phyloP scores from a whole-genome alignment of 805 yeast species.

The Phaffomyces opuntiae region DNA sequence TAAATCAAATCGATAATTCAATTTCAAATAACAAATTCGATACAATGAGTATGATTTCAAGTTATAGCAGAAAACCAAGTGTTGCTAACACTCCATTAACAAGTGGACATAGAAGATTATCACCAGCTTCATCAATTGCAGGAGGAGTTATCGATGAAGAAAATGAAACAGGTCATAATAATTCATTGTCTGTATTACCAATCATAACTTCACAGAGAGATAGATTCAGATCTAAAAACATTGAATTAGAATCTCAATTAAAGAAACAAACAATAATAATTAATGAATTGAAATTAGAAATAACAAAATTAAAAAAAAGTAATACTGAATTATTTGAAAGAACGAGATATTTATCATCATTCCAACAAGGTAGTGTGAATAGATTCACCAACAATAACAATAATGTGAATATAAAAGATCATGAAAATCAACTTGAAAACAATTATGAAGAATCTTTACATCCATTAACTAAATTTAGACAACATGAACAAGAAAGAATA shows the following conservation, averaged over 20 bases:
- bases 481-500: conserved; percentile 69
- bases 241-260: conserved; percentile 77
- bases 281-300: conserved; percentile 56
- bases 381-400: conserved; percentile 7
- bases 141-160: conserved; percentile 32
- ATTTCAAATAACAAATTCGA: conserved; percentile 29
- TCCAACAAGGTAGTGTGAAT: conserved; percentile 20
- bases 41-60: conserved; percentile 48
- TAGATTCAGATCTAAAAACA: conserved; percentile 76
- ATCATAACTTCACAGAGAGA: conserved; percentile 94
- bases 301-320: conserved; percentile 59
- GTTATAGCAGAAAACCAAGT: conserved; percentile 29
- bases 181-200: conserved; percentile 56
- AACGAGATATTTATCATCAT: conserved; percentile 57
- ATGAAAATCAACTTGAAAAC: conserved; percentile 55
- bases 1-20: conserved; percentile 43
- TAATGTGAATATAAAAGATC: conserved; percentile 24
- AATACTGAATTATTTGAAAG: conserved; percentile 77
- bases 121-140: conserved; percentile 48
- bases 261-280: conserved; percentile 49
- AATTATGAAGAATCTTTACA: conserved; percentile 72
- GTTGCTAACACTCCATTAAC: conserved; percentile 7
- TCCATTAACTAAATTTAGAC: conserved; percentile 77
- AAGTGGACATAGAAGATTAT: conserved; percentile 29
- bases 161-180: conserved; percentile 13